Base-by-base conservation (phyloP, 2,329 filamentous ascomycete species). In the Colletotrichum sp. region DNA sequence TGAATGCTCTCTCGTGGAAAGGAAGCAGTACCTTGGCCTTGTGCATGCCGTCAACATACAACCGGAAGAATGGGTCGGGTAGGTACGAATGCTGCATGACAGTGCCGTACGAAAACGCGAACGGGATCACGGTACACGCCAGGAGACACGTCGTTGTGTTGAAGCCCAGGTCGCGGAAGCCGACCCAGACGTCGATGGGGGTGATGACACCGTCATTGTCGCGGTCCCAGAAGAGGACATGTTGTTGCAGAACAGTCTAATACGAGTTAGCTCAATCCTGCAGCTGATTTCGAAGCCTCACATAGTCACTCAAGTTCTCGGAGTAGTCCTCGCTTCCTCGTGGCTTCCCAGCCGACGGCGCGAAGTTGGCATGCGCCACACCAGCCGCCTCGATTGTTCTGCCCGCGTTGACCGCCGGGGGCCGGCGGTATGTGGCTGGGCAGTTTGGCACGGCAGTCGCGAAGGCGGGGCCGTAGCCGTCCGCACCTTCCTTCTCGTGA, bases 91-190 rank as follows among this genome's bases (percentile, higher is more conserved):
- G 79, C 7, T 80, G 81, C 52, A 87, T 77, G 2, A 82, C 80
- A 0, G 86, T 87, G 3, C 85, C 84, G 73, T 88, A 88, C 7
- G 86, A 87, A 72, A 88, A 87, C 71, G 81, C 83, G n/a, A 83
- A 13, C 9, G 85, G 83, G 68, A 87, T 84, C 28, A 87, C 81
- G 1, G 87, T 75, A 13, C 81, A 59, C 6, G 84, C 81, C 5
- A 86, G 73, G 5, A 85, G 32, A 3, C 83, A 87, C 72, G 86
- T 84, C 5, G 82, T 57, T 8, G 84, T 69, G 68, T 79, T 82
- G 80, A 86, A 86, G 3, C 85, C 85, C 0, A 86, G 76, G 2
- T 83, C 81, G 1, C 82, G 82, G 72, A 86, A 86, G 5, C 85
- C 85, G 8, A 60, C 72, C 78, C 83, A 86, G 2, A 84, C 84